Evolutionary conservation across 345 rosid genomes (phyloP), one percentile per base, ranked within the genome.

Genomic region (Sonneratia alba): DNA sequence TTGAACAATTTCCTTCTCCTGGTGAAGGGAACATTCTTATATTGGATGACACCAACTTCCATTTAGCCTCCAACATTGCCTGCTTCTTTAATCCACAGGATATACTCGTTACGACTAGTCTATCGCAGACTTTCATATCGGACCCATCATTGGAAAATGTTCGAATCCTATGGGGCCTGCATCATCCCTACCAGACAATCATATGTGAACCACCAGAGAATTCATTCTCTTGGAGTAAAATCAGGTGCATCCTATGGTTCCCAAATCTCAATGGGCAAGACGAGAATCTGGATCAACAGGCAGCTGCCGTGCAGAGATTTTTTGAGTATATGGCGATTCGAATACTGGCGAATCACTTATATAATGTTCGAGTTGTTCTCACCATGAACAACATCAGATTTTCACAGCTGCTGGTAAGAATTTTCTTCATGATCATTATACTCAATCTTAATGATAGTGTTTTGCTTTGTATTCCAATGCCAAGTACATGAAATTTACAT

Each of bases 341-440:
- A 81, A 65, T 91, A 59, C 75, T 91, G 47, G 89, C 86, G 0
- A 86, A 91, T 64, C 74, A 72, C 49, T 83, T 91, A 66, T 76
- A 76, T 69, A 85, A 81, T 55, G 77, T 82, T 67, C 87, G 63
- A 45, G 81, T 93, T 66, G 77, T 93, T 71, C 77, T 93, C 45
- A 86, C 83, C 81, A 83, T 89, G 92, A 87, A 91, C 87, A 93
- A 88, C 77, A 78, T 89, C 78, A 87, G 73, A 75, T 93, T 89
- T 80, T 79, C 97, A 37, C 87, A 79, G 34, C 77, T 93, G 61
- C 88, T 82, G 97, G 98, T 93, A 85, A 80, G 27, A 18, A 37
- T 12, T 18, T 66, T 34, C 40, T 49, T 37, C 40, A 47, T 53
- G 18, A 18, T 38, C 36, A 22, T 42, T 42, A 42, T 2, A 27